phyloP scores from a whole-genome alignment of 768 basidiomycete species.

The Clitopilus passeckerianus region DNA sequence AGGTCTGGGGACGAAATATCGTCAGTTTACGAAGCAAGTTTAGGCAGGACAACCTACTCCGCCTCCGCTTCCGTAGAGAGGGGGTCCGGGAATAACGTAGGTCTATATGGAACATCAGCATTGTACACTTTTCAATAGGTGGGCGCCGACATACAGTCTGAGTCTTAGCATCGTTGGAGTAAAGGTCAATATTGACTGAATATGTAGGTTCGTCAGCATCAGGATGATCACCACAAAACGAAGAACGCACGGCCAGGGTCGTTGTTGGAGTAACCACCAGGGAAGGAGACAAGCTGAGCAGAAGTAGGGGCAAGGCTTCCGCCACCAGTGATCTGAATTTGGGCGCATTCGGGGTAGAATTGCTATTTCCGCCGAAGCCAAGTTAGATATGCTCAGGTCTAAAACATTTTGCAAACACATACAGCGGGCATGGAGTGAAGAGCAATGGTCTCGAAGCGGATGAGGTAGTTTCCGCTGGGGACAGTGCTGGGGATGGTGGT shows the following conservation, averaged over 20 bases:
- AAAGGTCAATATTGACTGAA: conserved; percentile 34
- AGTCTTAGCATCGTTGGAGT: conserved; percentile 31
- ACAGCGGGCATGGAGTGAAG: conserved; percentile 50
- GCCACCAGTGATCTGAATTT: conserved; percentile 35
- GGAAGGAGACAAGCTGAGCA: conserved; percentile 42
- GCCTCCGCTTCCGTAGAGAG: conserved; percentile 32
- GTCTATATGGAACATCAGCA: conserved; percentile 12
- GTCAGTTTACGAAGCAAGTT: background rate
- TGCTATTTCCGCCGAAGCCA: conserved; percentile 29
- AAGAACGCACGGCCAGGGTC: conserved; percentile 35
- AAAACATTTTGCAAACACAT: conserved; percentile 2
- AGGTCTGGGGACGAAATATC: background rate
- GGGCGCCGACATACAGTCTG: conserved; percentile 10
- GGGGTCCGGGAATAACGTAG: conserved; percentile 39
- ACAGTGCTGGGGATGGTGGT: conserved; percentile 38
- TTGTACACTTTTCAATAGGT: background rate
- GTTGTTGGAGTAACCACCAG: conserved; percentile 37
- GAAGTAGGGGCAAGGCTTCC: conserved; percentile 33
- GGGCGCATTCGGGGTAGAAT: conserved; percentile 64
- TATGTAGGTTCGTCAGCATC: conserved; percentile 19
- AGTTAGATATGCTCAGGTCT: too few relatives aligned
- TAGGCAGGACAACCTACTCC: conserved; percentile 2
- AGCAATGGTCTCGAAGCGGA: conserved; percentile 47
- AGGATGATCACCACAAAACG: background rate
- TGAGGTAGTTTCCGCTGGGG: conserved; percentile 38